Conservation (phyloP, 306 rosid genomes). For the Arachis stenosperma region DNA sequence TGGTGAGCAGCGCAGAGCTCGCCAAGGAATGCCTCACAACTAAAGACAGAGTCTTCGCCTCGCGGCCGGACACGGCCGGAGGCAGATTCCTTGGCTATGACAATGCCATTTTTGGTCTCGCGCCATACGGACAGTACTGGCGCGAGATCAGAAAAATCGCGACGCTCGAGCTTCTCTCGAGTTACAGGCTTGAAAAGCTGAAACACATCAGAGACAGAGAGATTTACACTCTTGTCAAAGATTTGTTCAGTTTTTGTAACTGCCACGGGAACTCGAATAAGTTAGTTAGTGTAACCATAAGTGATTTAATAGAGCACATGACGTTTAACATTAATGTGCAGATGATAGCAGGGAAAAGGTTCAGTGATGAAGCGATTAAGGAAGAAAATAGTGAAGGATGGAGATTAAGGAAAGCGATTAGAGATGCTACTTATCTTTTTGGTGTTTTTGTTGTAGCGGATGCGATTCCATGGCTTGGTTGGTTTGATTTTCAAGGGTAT, state of each 20-base stretch:
- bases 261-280: too few species aligned
- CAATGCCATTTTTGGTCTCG: constrained; percentile 51
- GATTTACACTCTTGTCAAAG: constrained; percentile 44
- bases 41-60: constrained; percentile 47
- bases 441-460: constrained; percentile 66
- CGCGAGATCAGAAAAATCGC: constrained; percentile 58
- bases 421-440: constrained; percentile 49
- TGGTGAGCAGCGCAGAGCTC: constrained; percentile 45
- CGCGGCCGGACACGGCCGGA: constrained; percentile 38
- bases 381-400: constrained; percentile 46
- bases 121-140: constrained; percentile 73
- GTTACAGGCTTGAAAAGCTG: constrained; percentile 44
- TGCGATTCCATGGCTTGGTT: constrained; percentile 45
- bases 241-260: constrained; percentile 30
- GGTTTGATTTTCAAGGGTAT: constrained; percentile 59
- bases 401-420: constrained; percentile 44
- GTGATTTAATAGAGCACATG: constrained; percentile 50
- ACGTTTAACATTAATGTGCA: constrained; percentile 53
- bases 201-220: constrained; percentile 50
- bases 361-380: background rate
- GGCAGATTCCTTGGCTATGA: constrained; percentile 51
- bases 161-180: constrained; percentile 43
- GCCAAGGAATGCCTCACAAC: constrained; percentile 48
- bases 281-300: constrained; percentile 34
- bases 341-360: constrained; percentile 62